Evolutionary conservation across 768 basidiomycete genomes (phyloP).

Genomic region (Mycena filopes): DNA sequence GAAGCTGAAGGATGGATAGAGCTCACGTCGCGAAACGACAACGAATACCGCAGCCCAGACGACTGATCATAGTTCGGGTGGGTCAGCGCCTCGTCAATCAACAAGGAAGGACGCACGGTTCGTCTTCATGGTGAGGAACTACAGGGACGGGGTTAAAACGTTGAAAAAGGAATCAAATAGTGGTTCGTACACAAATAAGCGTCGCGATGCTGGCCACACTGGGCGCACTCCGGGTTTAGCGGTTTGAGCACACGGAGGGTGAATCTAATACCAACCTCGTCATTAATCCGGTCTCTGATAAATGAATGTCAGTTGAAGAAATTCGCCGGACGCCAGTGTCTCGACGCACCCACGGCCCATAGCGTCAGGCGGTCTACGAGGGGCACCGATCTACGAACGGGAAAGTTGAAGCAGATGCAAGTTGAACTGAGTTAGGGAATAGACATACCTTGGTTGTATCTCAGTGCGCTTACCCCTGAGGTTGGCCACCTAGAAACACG

Average conservation of each 20-base stretch:
- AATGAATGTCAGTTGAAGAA: too few relatives aligned
- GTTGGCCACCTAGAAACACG: neutral
- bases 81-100: too few relatives aligned
- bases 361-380: neutral
- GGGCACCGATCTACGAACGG: neutral
- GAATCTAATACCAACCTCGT: neutral
- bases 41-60: neutral
- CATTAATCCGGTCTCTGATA: conserved; percentile 1
- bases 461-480: neutral
- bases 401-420: neutral
- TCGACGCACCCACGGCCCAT: conserved; percentile 4
- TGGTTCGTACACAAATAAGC: neutral
- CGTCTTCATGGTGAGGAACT: conserved; percentile 1
- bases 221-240: neutral
- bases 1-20: neutral
- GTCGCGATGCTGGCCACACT: neutral
- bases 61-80: too few relatives aligned
- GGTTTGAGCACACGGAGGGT: neutral
- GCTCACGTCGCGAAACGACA: conserved; percentile 5
- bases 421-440: neutral
- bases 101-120: neutral
- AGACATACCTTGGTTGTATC: neutral
- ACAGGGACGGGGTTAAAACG: neutral
- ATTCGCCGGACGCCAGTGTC: too few relatives aligned
- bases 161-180: neutral